Base-by-base conservation (phyloP, 2,329 filamentous ascomycete species). In the Botrytis cinerea region DNA sequence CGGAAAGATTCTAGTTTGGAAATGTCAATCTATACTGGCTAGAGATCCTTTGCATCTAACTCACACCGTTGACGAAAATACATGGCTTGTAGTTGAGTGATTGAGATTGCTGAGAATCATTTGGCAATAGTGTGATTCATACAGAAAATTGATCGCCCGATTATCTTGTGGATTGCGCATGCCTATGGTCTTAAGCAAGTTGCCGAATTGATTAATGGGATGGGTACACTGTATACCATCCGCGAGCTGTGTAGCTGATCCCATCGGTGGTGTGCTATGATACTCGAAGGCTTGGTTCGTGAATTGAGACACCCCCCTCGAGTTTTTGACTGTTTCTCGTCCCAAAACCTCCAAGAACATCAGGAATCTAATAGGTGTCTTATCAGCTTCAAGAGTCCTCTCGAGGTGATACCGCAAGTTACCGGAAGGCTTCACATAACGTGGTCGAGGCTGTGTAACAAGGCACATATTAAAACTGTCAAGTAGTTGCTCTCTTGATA, bases 291-390 rank as follows among this genome's bases (percentile, higher is more conserved):
- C 82, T 61, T 82, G 82, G 54, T 87, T 83, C 68, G 83, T 82
- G 45, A 87, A 78, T 66, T 83, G 74, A 4, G 64, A 67, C 6
- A 87, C 80, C 46, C 81, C 82, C 12, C 77, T 77, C 2, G 80
- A 77, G 28, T 76, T 80, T 0, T 82, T 81, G 4, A 85, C 82
- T 5, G 84, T 85, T 0, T 82, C 84, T 66, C 80, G 82, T 16
- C 83, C 83, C 79, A 87, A 87, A 22, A 87, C 81, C 73, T 85
- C 85, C 16, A 84, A 83, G 79, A 88, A 86, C 85, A 87, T 87
- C 40, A 87, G 81, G 6, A 87, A 82, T 2, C 85, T 83, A 77
- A 87, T 87, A 0, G 84, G 86, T 1, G 84, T 86, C 43, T 80
- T 81, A 32, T 82, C 83, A 22, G 83, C 85, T 22, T 82, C 78